Evolutionary conservation across 495 filamentous ascomycete species (phyloP).

Genomic region (Elaphomyces granulatus): DNA sequence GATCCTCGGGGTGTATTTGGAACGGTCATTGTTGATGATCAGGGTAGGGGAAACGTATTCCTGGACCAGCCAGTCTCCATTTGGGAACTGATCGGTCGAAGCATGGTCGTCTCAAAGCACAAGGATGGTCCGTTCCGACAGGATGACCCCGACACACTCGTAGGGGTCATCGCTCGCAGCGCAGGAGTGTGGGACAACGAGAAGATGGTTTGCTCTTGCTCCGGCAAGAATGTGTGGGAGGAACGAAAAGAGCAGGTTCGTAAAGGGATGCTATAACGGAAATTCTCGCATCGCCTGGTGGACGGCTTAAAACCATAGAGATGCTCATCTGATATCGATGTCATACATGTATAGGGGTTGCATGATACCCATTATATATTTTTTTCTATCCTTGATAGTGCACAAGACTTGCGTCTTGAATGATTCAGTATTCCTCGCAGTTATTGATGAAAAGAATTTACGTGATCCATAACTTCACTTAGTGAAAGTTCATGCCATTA

Average conservation of each 20-base stretch:
- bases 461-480: too few species aligned
- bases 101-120: constrained; percentile 60
- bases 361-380: too few species aligned
- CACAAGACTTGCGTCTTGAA: too few species aligned
- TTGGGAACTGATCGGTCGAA: constrained; percentile 91
- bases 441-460: too few species aligned
- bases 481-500: too few species aligned
- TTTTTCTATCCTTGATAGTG: too few species aligned
- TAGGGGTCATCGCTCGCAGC: constrained; percentile 87
- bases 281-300: too few species aligned
- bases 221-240: constrained; percentile 95
- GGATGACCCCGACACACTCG: constrained; percentile 68
- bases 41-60: constrained; percentile 58
- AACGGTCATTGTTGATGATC: constrained; percentile 47
- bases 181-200: constrained; percentile 98
- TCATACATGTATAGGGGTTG: too few species aligned
- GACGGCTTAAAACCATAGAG: too few species aligned
- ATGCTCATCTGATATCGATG: too few species aligned
- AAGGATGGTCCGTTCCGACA: constrained; percentile 36
- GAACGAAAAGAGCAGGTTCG: constrained; percentile 80
- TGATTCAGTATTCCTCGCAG: too few species aligned
- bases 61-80: constrained; percentile 67
- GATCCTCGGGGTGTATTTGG: constrained; percentile 57
- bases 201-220: constrained; percentile 90
- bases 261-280: constrained; percentile 66